Conservation (phyloP, 805 yeast genomes). For the Saccharomyces jurei region DNA sequence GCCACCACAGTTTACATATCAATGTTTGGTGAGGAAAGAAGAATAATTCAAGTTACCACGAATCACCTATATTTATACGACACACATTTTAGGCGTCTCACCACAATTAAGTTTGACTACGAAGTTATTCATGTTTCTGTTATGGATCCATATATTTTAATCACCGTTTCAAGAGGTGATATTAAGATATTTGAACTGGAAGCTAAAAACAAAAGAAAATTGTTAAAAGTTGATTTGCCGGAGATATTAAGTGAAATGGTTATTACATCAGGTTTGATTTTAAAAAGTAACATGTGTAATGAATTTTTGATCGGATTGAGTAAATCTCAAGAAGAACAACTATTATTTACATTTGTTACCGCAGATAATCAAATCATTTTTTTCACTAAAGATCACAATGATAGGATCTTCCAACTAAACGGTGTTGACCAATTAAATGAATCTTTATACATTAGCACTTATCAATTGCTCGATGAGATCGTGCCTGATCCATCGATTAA, state of each 20-base stretch:
- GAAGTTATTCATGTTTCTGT: conserved; percentile 59
- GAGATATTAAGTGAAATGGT: conserved; percentile 38
- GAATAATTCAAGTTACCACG: conserved; percentile 69
- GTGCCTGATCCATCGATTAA: conserved; percentile 70
- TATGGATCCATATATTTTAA: conserved; percentile 53
- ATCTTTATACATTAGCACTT: conserved; percentile 32
- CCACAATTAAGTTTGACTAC: conserved; percentile 45
- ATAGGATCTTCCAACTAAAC: conserved; percentile 32
- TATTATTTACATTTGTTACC: conserved; percentile 56
- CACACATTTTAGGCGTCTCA: conserved; percentile 46
- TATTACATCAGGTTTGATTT: conserved; percentile 61
- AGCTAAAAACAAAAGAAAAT: conserved; percentile 28
- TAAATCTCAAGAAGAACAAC: conserved; percentile 24
- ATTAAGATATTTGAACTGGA: conserved; percentile 48
- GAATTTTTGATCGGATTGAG: conserved; percentile 29
- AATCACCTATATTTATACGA: conserved; percentile 56
- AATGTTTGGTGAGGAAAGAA: conserved; percentile 44
- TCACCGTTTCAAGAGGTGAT: conserved; percentile 64
- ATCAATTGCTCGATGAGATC: conserved; percentile 29
- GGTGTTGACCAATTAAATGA: conserved; percentile 33
- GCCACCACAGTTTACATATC: conserved; percentile 62
- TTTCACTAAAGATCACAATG: conserved; percentile 45
- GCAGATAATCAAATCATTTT: conserved; percentile 69
- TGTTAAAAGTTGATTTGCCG: conserved; percentile 32
- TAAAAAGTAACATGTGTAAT: conserved; percentile 42